Percentiles rank a stretch among this genome's conserved stretches.
phyloP scores from a whole-genome alignment of 2,329 filamentous ascomycete genomes.

The Penicillium sclerotiorum region DNA sequence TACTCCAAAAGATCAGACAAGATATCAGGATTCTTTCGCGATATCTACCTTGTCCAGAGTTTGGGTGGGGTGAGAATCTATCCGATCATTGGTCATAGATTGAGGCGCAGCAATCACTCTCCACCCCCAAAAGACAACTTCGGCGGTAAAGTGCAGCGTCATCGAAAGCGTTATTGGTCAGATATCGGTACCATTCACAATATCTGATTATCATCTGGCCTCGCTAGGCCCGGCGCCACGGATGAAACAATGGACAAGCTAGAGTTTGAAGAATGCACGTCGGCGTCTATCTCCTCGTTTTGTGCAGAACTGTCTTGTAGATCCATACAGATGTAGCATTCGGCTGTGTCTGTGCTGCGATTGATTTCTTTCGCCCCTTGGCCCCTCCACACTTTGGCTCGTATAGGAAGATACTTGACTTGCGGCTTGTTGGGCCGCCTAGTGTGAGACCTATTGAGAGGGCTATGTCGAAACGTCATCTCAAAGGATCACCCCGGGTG shows the following conservation, averaged over 20 bases:
- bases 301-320: not conserved
- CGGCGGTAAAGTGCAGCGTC: no score
- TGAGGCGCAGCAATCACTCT: constrained; percentile 16
- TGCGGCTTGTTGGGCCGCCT: not conserved
- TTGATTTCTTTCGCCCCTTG: not conserved
- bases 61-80: constrained; percentile 5
- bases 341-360: not conserved
- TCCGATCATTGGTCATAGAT: constrained; percentile 12
- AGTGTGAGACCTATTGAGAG: not conserved
- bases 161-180: constrained; percentile 10
- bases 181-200: not conserved
- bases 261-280: not conserved
- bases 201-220: not conserved
- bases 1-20: no score
- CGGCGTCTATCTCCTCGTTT: not conserved
- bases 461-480: constrained; percentile 1
- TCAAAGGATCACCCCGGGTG: not conserved
- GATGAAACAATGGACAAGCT: not conserved
- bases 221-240: constrained; percentile 5
- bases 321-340: not conserved
- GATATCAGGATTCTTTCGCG: no score
- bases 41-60: constrained; percentile 9
- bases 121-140: no score
- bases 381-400: not conserved
- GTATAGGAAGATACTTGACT: not conserved